A percentile compares a stretch with the other conserved stretches of the same genome.
Conservation (phyloP, 2,329 filamentous ascomycete genomes). For the Fusarium sarcochroum region DNA sequence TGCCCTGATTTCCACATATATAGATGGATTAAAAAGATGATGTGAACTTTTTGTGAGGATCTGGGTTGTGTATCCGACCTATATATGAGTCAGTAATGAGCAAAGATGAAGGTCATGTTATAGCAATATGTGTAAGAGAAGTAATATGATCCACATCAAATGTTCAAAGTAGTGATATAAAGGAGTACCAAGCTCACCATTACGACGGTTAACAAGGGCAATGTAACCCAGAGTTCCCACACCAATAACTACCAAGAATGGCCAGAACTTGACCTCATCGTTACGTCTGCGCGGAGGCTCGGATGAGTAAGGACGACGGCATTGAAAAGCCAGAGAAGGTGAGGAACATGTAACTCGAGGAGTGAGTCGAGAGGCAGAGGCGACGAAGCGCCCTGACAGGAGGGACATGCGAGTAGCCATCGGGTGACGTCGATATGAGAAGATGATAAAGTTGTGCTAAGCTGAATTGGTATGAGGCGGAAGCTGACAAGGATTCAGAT, state of each 20-base stretch:
- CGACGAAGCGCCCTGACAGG: conserved; percentile 46
- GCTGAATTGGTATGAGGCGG: not conserved
- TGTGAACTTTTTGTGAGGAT: conserved; percentile 36
- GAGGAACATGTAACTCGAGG: conserved; percentile 35
- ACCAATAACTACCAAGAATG: conserved; percentile 66
- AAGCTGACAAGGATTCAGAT: too few relatives aligned
- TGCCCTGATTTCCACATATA: not conserved
- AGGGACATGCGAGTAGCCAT: conserved; percentile 54
- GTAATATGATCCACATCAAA: too few relatives aligned
- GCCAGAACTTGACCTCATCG: conserved; percentile 69
- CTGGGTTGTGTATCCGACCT: conserved; percentile 34
- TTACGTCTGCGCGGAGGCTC: conserved; percentile 56
- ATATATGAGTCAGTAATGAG: conserved; percentile 10
- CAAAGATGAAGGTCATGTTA: too few relatives aligned
- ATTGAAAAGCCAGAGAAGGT: conserved; percentile 34
- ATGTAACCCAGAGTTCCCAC: conserved; percentile 65
- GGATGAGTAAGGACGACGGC: conserved; percentile 59
- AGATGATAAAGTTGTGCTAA: not conserved
- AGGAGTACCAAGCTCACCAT: conserved; percentile 56
- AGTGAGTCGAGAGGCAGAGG: conserved; percentile 39
- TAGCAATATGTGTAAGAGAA: too few relatives aligned
- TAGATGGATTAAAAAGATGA: conserved; percentile 22
- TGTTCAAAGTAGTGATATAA: not conserved
- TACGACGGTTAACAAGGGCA: conserved; percentile 63
- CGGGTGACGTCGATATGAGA: conserved; percentile 24